Base-by-base conservation (phyloP, 192 early-diverging fungal genomes). In the Lunasporangiospora selenospora region DNA sequence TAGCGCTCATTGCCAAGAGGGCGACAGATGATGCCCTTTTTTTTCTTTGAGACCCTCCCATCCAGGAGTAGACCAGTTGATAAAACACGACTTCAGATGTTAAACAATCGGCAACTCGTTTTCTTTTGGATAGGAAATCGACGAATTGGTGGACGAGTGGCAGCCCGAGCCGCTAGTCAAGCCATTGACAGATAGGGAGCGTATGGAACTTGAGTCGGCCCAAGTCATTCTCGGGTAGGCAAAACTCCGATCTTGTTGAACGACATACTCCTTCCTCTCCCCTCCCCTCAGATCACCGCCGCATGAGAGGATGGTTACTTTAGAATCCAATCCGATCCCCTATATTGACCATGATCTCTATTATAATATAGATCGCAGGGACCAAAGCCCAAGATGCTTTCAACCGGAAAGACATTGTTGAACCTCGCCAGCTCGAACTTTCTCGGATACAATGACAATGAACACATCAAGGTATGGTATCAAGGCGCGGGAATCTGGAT, bases 81-180 rank as follows among this genome's bases (percentile, higher is more conserved):
- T n/a, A n/a, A n/a, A n/a, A n/a, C n/a, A n/a, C n/a, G n/a, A n/a
- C n/a, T n/a, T n/a, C n/a, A n/a, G n/a, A n/a, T n/a, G n/a, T n/a
- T n/a, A n/a, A n/a, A n/a, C n/a, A n/a, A n/a, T n/a, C n/a, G n/a
- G n/a, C n/a, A n/a, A n/a, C n/a, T n/a, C n/a, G n/a, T n/a, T n/a
- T n/a, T n/a, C n/a, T n/a, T n/a, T n/a, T n/a, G n/a, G n/a, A n/a
- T 79, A 93, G 94, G 97, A 99, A 76, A 84, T 99, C 31, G 90
- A 97, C 77, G 95, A 99, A 59, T 85, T 97, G 13, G 87, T 92
- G 23, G 89, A 94, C 34, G 95, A 97, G 54, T 99, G 97, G 97
- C 89, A 88, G 58, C 95, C 97, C 6, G 97, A 99, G 78, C 89
- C 95, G 16, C 81, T 99, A n/a, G 92, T 94, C 16, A 86, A 92